Conservation (phyloP, 2,329 filamentous ascomycete genomes). For the Trichoderma sp. region DNA sequence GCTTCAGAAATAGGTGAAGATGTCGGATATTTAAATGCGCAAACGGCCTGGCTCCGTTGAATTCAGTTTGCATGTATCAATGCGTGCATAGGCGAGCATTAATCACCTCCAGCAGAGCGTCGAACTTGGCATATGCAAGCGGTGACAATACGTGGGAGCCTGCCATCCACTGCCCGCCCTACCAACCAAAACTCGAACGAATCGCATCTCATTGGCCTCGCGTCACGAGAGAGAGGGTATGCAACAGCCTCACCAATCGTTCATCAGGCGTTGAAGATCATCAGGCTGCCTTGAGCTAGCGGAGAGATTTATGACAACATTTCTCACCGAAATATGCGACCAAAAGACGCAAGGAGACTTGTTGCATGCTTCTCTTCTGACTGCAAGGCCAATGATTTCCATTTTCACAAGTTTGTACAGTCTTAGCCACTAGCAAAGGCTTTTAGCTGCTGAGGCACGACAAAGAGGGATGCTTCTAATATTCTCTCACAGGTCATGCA, state of each 20-base stretch:
- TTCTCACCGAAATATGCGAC: background rate
- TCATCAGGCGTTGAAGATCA: background rate
- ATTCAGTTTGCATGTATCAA: too few species aligned
- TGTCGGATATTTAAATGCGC: too few species aligned
- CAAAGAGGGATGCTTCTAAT: background rate
- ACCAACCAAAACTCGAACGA: background rate
- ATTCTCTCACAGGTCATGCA: background rate
- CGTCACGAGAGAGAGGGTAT: background rate
- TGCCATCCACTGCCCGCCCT: background rate
- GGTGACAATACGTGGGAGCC: background rate
- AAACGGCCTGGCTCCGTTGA: too few species aligned
- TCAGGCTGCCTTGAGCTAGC: background rate
- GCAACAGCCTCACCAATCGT: background rate
- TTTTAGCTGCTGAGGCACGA: background rate
- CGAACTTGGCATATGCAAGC: background rate
- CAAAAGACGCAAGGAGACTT: background rate
- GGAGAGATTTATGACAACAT: background rate
- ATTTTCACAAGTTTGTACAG: background rate
- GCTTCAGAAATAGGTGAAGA: too few species aligned
- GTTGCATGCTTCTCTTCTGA: background rate
- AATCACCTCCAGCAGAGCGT: background rate
- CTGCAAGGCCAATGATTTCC: background rate
- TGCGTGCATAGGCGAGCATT: too few species aligned
- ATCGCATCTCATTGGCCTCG: background rate
- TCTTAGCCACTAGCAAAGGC: background rate